Base-by-base conservation (phyloP, 768 basidiomycete genomes). In the Hydnomerulius pinastri region DNA sequence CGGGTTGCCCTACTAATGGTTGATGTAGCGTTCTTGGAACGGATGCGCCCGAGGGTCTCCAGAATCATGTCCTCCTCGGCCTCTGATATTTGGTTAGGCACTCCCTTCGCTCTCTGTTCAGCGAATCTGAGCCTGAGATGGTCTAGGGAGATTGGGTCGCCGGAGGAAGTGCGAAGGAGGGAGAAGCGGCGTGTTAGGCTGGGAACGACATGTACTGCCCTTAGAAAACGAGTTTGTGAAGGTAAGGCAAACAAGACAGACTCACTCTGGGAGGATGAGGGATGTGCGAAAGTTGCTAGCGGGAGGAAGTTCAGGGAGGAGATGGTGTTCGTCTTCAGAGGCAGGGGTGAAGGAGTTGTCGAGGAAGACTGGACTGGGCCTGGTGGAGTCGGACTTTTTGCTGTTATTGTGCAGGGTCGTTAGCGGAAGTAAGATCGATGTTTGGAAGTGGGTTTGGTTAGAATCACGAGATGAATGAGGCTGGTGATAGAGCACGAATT, bases 61-160 rank as follows among this genome's bases (percentile, higher is more conserved):
- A 93, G 70, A 53, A 93, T 76, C 83, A 92, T 90, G 49, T 86
- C 86, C 71, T 91, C 87, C 65, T 92, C 91, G 61, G 85, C 87
- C 69, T 90, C 87, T 45, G 86, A 78, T 43, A 93, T 81, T 48
- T 83, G 83, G 58, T 85, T 78, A 51, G 77, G 74, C 13, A 76
- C 79, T 6, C 90, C 89, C 56, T 80, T 76, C 39, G 82, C 82
- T 54, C 91, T 75, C 67, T 92, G 91, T 55, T 88, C 80, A 25
- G 90, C 90, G 57, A 93, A 77, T 52, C 81, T 82, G 49, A 70
- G 72, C 55, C 79, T 78, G 33, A 93, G 73, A 57, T 82, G 76
- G 66, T 88, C 82, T 29, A 91, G 65, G 23, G 79, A 77, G 29
- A 87, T 71, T 43, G 85, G 82, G 50, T 83, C 81, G 39, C 86